Percentiles rank a stretch among this genome's conserved stretches.
Evolutionary conservation across 331 rosid genomes (phyloP).

Genomic region (Pyrus hybrid): DNA sequence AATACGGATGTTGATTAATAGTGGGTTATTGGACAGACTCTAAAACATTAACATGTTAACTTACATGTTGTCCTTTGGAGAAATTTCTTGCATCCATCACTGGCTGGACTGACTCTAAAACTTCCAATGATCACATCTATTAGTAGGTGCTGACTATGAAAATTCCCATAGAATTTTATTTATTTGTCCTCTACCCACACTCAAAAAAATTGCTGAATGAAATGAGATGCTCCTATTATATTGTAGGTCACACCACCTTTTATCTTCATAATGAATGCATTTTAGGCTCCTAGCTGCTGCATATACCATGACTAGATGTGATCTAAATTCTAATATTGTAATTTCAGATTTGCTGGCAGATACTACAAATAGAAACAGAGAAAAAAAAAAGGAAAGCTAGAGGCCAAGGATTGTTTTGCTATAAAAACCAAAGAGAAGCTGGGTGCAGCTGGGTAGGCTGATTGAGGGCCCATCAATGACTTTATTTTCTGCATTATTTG

Average conservation of each 20-base stretch:
- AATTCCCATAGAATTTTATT: background rate
- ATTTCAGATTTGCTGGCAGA: background rate
- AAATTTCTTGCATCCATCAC: too few species aligned
- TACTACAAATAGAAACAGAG: background rate
- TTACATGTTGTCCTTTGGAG: too few species aligned
- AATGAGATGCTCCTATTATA: background rate
- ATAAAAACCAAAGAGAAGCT: background rate
- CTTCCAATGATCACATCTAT: background rate
- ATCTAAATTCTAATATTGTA: background rate
- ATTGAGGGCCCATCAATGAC: constrained; percentile 8
- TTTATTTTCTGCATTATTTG: constrained; percentile 24
- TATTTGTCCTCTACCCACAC: background rate
- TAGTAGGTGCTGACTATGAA: background rate
- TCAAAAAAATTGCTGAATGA: background rate
- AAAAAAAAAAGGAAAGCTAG: background rate
- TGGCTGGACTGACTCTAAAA: too few species aligned
- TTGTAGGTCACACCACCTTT: background rate
- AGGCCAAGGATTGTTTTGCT: background rate
- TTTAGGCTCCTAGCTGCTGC: background rate
- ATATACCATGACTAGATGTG: background rate
- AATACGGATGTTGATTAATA: too few species aligned
- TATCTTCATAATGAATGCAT: background rate
- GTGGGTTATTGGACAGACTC: too few species aligned
- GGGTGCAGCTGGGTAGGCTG: constrained; percentile 5
- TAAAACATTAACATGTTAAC: too few species aligned